These are phyloP conservation scores for Penicillium argentinense DNA, from an alignment of 495 filamentous ascomycete species.

Conservation along the genomic window DNA sequence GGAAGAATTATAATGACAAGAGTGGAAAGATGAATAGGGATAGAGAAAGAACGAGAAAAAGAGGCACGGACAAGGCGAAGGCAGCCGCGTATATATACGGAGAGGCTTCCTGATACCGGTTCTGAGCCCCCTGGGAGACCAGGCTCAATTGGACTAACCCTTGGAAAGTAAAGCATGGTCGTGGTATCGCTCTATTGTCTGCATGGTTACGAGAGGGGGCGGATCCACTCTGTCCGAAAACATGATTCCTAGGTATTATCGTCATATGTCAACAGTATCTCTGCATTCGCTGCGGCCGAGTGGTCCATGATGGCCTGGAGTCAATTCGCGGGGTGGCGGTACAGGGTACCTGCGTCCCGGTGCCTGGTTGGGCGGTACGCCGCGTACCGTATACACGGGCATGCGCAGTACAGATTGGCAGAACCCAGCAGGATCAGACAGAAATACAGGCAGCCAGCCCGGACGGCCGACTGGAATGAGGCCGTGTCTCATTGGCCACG, in stretches of 20 bases:
- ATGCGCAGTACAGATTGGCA: too few relatives aligned
- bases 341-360: constrained; percentile 26
- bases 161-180: constrained; percentile 5
- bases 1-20: background rate
- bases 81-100: constrained; percentile 13
- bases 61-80: background rate
- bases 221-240: constrained; percentile 33
- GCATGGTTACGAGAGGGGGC: constrained; percentile 8
- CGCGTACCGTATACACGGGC: constrained; percentile 21
- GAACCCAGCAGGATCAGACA: too few relatives aligned
- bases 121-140: constrained; percentile 13
- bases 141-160: too few relatives aligned
- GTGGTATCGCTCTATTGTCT: background rate
- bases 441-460: constrained; percentile 1
- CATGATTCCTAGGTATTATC: constrained; percentile 44
- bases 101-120: constrained; percentile 3
- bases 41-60: constrained; percentile 11
- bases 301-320: constrained; percentile 13
- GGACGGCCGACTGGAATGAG: constrained; percentile 1
- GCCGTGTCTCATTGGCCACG: constrained; percentile 12
- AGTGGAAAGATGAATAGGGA: background rate
- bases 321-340: constrained; percentile 5
- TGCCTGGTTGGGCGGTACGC: constrained; percentile 8
- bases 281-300: constrained; percentile 8
- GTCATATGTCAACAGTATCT: constrained; percentile 32